These are phyloP conservation scores for Capsella rubella DNA, from an alignment of 441 rosid species.

Conservation along the genomic window DNA sequence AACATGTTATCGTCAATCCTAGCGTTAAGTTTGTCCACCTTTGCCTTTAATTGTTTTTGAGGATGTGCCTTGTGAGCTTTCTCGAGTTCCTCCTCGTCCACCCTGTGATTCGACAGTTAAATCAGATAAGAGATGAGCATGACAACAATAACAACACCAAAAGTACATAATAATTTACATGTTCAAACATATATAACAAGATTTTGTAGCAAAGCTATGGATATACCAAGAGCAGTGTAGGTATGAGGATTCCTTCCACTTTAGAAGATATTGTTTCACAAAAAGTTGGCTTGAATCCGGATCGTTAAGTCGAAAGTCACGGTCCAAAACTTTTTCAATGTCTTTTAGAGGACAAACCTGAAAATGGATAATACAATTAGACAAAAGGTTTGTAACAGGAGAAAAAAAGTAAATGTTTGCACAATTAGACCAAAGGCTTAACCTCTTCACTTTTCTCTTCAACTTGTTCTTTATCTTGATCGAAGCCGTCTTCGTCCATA, in stretches of 20 bases:
- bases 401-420: not conserved
- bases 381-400: not conserved
- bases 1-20: slow-evolving; percentile 37
- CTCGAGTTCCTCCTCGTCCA: slow-evolving; percentile 77
- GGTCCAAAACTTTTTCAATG: slow-evolving; percentile 82
- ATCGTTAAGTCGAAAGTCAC: slow-evolving; percentile 70
- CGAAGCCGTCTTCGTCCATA: not conserved
- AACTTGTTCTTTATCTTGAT: too few species aligned
- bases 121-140: not conserved
- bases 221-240: slow-evolving; percentile 92
- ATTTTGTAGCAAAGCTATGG: not conserved
- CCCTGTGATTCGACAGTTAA: slow-evolving; percentile 57
- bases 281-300: slow-evolving; percentile 60
- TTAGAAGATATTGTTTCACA: slow-evolving; percentile 88
- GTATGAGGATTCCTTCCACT: slow-evolving; percentile 94
- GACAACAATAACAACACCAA: slow-evolving; percentile 2
- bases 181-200: slow-evolving; percentile 2
- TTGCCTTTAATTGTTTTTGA: slow-evolving; percentile 69
- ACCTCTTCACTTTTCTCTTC: not conserved
- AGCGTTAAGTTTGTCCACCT: slow-evolving; percentile 69
- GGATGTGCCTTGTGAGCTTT: slow-evolving; percentile 78
- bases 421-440: slow-evolving; percentile 19
- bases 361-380: slow-evolving; percentile 39
- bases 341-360: slow-evolving; percentile 80
- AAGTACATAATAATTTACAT: slow-evolving; percentile 4